These are phyloP conservation scores for Cutaneotrichosporon sp. DNA, from an alignment of 1,284 basidiomycete genomes.

Conservation along the genomic window DNA sequence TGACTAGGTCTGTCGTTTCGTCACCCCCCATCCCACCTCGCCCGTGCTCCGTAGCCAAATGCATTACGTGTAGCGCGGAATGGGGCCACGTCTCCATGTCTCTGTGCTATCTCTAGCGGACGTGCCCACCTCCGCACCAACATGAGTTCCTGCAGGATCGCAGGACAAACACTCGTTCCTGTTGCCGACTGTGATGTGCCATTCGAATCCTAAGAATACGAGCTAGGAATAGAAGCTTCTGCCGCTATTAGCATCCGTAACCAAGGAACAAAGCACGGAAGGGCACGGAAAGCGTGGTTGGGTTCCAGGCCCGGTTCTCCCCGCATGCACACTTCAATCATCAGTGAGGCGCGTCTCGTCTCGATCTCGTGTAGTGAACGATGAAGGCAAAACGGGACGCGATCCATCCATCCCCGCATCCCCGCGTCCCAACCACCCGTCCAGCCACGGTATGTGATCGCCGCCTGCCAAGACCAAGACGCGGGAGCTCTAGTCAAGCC, in stretches of 20 bases:
- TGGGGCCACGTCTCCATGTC: neutral
- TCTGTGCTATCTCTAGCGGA: neutral
- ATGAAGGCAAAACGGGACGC: no score
- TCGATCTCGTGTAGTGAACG: no score
- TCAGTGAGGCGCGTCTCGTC: no score
- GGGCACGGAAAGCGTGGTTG: no score
- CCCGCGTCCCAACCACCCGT: no score
- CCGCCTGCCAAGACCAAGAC: no score
- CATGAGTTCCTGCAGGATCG: neutral
- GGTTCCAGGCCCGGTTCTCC: neutral
- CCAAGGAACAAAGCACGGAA: neutral
- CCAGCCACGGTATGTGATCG: no score
- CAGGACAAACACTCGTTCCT: neutral
- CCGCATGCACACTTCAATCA: neutral
- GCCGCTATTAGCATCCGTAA: neutral
- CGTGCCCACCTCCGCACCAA: neutral
- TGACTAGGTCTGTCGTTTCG: slow-evolving; percentile 5
- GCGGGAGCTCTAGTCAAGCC: no score
- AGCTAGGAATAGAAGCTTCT: neutral
- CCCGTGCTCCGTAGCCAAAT: neutral
- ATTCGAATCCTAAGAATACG: neutral
- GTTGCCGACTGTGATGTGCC: neutral
- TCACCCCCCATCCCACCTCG: neutral
- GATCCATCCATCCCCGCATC: no score
- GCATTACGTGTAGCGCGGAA: neutral